phyloP scores from a whole-genome alignment of 2,329 filamentous ascomycete species.

The Harringtonia lauricola region DNA sequence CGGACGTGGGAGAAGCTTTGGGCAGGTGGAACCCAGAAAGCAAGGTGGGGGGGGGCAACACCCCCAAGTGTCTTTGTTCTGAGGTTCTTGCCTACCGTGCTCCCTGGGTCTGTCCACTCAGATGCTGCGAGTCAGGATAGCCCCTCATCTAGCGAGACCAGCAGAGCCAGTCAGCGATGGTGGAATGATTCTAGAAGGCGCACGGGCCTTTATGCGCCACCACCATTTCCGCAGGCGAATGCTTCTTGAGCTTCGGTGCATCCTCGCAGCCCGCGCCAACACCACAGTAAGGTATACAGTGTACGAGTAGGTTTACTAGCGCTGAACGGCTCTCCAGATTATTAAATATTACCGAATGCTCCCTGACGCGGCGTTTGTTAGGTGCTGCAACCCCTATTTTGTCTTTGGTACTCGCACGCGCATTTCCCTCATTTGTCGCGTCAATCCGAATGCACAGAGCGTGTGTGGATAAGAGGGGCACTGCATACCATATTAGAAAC shows the following conservation, averaged over 20 bases:
- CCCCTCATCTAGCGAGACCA: slow-evolving; percentile 11
- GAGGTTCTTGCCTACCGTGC: neutral
- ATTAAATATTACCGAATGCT: neutral
- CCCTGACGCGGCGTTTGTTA: too few relatives aligned
- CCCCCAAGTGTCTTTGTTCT: slow-evolving; percentile 2
- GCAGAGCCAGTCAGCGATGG: slow-evolving; percentile 5
- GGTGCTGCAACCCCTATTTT: too few relatives aligned
- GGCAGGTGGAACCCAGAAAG: slow-evolving; percentile 6
- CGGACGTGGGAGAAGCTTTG: slow-evolving; percentile 3
- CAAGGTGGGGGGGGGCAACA: slow-evolving; percentile 6
- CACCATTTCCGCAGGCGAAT: slow-evolving; percentile 3
- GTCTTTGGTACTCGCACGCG: too few relatives aligned
- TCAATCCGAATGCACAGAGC: too few relatives aligned
- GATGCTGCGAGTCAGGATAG: neutral
- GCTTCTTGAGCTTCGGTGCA: slow-evolving; percentile 15
- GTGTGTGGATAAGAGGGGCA: too few relatives aligned
- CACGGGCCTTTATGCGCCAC: slow-evolving; percentile 13
- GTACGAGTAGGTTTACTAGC: too few relatives aligned
- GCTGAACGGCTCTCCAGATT: neutral
- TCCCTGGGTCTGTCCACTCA: neutral
- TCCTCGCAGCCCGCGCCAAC: neutral
- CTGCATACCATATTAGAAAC: too few relatives aligned
- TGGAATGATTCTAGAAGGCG: slow-evolving; percentile 16
- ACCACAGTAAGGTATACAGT: neutral
- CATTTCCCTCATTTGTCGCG: too few relatives aligned